Conservation (phyloP, 371 early-diverging fungal species). For the Mortierella sp. region DNA sequence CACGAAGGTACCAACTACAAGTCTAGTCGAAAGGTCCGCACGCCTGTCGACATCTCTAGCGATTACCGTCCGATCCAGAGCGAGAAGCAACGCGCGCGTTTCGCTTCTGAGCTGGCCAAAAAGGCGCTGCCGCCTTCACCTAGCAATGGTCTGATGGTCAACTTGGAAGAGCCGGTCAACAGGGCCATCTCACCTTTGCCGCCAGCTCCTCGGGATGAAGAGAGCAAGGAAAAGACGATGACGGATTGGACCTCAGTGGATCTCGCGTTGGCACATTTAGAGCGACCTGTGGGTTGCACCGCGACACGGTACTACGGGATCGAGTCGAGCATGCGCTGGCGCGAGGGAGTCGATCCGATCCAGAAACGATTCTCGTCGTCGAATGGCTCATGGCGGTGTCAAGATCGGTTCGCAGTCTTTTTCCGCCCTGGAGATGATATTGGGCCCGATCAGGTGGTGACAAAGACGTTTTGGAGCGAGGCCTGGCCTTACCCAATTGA, state of each 20-base stretch:
- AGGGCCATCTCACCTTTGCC: background rate
- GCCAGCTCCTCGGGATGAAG: background rate
- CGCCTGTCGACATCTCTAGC: background rate
- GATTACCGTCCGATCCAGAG: background rate
- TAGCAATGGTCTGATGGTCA: background rate
- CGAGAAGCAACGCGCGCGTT: conserved; percentile 13
- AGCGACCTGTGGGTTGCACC: conserved; percentile 27
- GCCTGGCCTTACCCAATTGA: conserved; percentile 58
- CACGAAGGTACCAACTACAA: conserved; percentile 13
- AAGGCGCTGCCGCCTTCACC: background rate
- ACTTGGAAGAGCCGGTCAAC: conserved; percentile 14
- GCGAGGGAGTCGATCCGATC: conserved; percentile 52
- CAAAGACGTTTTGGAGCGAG: conserved; percentile 57
- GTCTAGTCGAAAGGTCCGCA: conserved; percentile 16
- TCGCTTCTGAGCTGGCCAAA: background rate
- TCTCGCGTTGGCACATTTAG: background rate
- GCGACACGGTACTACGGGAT: conserved; percentile 52
- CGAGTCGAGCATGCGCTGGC: conserved; percentile 58
- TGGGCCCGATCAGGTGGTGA: conserved; percentile 54
- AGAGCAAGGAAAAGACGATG: background rate
- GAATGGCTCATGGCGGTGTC: conserved; percentile 53
- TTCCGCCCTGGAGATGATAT: conserved; percentile 51
- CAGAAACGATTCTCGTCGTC: conserved; percentile 53
- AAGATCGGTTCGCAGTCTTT: conserved; percentile 53
- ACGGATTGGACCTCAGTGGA: background rate